Percentiles rank a stretch among this genome's conserved stretches.
phyloP scores from a whole-genome alignment of 139 green algal genomes.

The Closterium sp. region DNA sequence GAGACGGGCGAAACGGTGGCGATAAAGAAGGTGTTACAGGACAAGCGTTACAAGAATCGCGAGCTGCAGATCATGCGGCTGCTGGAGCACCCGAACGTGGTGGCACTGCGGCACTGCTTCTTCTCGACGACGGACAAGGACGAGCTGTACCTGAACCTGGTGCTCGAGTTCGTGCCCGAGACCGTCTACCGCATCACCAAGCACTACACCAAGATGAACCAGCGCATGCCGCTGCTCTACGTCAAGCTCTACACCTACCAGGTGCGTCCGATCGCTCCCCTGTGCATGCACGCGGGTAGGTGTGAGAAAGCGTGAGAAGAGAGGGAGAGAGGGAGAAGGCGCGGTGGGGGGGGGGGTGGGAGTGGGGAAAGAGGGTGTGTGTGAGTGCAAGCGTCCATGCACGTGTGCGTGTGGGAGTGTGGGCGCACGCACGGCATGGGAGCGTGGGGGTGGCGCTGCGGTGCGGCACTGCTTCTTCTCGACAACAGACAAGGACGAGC shows the following conservation, averaged over 20 bases:
- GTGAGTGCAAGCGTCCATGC: too few species aligned
- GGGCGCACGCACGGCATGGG: too few species aligned
- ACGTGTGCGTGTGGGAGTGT: too few species aligned
- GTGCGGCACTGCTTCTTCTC: slow-evolving; percentile 98
- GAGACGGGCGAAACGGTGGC: slow-evolving; percentile 95
- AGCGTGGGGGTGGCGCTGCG: slow-evolving; percentile 60
- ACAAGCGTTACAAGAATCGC: slow-evolving; percentile 99
- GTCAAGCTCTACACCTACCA: slow-evolving; percentile 97
- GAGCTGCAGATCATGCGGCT: slow-evolving; percentile 98
- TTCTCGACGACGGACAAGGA: slow-evolving; percentile 72
- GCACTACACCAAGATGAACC: slow-evolving; percentile 89
- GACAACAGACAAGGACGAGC: slow-evolving; percentile 61
- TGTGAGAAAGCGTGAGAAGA: background rate
- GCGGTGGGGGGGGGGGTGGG: background rate
- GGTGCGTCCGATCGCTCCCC: too few species aligned
- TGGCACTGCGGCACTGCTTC: slow-evolving; percentile 97
- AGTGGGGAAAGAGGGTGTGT: background rate
- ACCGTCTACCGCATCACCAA: slow-evolving; percentile 96
- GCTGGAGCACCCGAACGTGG: slow-evolving; percentile 95
- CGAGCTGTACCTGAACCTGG: slow-evolving; percentile 94
- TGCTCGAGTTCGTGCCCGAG: slow-evolving; percentile 98
- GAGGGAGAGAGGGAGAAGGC: background rate
- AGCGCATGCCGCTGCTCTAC: slow-evolving; percentile 89
- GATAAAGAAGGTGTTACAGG: slow-evolving; percentile 99
- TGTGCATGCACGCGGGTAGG: too few species aligned